Percentiles rank a stretch among this genome's conserved stretches.
Evolutionary conservation across 768 basidiomycete species (phyloP).

Genomic region (Hericium rajendrae): DNA sequence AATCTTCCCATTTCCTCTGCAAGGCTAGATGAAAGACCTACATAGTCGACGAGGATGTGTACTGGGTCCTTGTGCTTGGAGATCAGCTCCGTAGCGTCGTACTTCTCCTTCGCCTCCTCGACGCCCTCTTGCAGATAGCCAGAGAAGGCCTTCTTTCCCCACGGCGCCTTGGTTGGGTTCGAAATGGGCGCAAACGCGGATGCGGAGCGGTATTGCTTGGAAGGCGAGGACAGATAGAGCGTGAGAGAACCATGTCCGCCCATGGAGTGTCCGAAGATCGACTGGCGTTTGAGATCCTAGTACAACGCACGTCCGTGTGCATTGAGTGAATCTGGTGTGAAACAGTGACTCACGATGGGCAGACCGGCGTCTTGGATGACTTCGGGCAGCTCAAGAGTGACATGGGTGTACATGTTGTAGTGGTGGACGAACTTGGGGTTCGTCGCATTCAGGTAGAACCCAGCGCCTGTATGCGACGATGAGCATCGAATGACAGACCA

Average conservation of each 20-base stretch:
- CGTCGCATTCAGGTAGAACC: conserved; percentile 94
- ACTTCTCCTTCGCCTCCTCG: conserved; percentile 60
- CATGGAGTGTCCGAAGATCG: conserved; percentile 96
- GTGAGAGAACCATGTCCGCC: conserved; percentile 93
- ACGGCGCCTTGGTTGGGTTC: conserved; percentile 79
- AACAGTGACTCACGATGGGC: conserved; percentile 55
- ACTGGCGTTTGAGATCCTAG: conserved; percentile 75
- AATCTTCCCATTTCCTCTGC: not conserved
- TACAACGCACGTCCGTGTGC: not conserved
- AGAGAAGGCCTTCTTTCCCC: conserved; percentile 87
- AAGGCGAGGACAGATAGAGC: conserved; percentile 70
- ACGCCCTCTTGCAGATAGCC: conserved; percentile 76
- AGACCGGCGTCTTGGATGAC: conserved; percentile 64
- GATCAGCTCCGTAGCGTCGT: conserved; percentile 86
- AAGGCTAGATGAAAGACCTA: conserved; percentile 25
- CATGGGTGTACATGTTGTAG: conserved; percentile 85
- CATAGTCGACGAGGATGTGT: conserved; percentile 82
- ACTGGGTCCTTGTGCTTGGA: conserved; percentile 49
- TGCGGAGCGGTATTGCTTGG: conserved; percentile 69
- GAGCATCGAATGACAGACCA: not conserved
- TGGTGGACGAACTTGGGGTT: conserved; percentile 57
- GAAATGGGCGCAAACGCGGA: conserved; percentile 84
- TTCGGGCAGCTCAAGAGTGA: conserved; percentile 77
- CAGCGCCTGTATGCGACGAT: conserved; percentile 42
- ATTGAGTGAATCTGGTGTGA: not conserved